Evolutionary conservation across 441 rosid genomes (phyloP).

Genomic region (Erysimum cheiri): DNA sequence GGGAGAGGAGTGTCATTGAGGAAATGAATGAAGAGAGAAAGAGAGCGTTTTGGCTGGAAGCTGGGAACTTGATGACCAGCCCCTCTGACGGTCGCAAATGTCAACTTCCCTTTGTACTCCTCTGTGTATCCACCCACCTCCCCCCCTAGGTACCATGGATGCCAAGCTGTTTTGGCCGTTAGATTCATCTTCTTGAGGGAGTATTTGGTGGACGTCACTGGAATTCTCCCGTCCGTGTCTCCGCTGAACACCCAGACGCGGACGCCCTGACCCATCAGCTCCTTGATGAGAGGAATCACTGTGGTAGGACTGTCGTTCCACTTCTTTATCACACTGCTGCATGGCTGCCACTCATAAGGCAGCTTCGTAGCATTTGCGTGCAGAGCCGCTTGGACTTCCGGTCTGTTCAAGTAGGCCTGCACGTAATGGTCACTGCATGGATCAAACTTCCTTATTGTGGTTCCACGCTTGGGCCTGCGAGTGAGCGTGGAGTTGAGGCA

Average conservation of each 20-base stretch:
- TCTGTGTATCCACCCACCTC: slow-evolving; percentile 88
- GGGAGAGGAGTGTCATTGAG: slow-evolving; percentile 68
- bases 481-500: slow-evolving; percentile 61
- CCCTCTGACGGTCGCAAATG: slow-evolving; percentile 76
- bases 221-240: slow-evolving; percentile 78
- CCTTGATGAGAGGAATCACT: slow-evolving; percentile 59
- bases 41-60: slow-evolving; percentile 76
- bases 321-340: slow-evolving; percentile 53
- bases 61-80: slow-evolving; percentile 96
- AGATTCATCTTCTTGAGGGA: slow-evolving; percentile 65
- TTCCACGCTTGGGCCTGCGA: slow-evolving; percentile 49
- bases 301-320: slow-evolving; percentile 77
- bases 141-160: slow-evolving; percentile 67
- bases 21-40: slow-evolving; percentile 71
- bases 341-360: slow-evolving; percentile 67
- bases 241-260: slow-evolving; percentile 91
- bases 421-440: slow-evolving; percentile 75
- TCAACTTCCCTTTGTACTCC: slow-evolving; percentile 62
- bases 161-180: slow-evolving; percentile 60
- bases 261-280: slow-evolving; percentile 57
- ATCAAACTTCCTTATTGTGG: slow-evolving; percentile 54
- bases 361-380: slow-evolving; percentile 86
- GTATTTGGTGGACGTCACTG: slow-evolving; percentile 70
- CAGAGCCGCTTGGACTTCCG: slow-evolving; percentile 75
- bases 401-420: slow-evolving; percentile 66